Percentiles rank a stretch among this genome's conserved stretches.
Evolutionary conservation across 257 asterid species (phyloP).

Genomic region (Fraxinus pennsylvanica): DNA sequence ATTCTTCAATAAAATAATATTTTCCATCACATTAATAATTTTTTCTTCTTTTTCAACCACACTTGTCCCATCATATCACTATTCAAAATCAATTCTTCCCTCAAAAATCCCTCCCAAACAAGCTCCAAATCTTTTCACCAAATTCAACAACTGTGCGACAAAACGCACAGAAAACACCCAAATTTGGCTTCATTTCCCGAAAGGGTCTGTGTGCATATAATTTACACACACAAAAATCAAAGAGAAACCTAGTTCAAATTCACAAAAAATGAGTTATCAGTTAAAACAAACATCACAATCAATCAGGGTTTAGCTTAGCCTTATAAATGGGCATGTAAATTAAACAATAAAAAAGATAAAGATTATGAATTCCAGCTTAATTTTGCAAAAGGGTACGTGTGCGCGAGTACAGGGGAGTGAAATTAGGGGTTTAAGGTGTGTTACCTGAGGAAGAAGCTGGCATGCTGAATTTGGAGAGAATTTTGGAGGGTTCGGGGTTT

Average conservation of each 20-base stretch:
- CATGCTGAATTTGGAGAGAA: slow-evolving; percentile 52
- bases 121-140: background rate
- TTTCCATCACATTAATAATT: too few species aligned
- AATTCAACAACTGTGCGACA: background rate
- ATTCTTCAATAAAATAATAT: too few species aligned
- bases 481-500: slow-evolving; percentile 46
- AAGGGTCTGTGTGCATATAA: background rate
- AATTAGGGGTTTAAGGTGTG: background rate
- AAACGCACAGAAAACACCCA: background rate
- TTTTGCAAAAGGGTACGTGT: background rate
- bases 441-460: slow-evolving; percentile 95
- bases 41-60: too few species aligned
- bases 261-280: background rate
- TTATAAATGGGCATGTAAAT: slow-evolving; percentile 18
- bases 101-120: too few species aligned
- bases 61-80: too few species aligned
- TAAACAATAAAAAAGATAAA: background rate
- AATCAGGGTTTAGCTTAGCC: slow-evolving; percentile 13
- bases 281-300: background rate
- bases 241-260: background rate
- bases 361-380: slow-evolving; percentile 24
- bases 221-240: background rate
- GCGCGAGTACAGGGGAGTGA: background rate
- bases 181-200: background rate
- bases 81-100: too few species aligned